Percentiles rank a stretch among this genome's conserved stretches.
These are phyloP conservation scores for Camellia lanceoleosa DNA, from an alignment of 148 eudicot species.

Conservation along the genomic window DNA sequence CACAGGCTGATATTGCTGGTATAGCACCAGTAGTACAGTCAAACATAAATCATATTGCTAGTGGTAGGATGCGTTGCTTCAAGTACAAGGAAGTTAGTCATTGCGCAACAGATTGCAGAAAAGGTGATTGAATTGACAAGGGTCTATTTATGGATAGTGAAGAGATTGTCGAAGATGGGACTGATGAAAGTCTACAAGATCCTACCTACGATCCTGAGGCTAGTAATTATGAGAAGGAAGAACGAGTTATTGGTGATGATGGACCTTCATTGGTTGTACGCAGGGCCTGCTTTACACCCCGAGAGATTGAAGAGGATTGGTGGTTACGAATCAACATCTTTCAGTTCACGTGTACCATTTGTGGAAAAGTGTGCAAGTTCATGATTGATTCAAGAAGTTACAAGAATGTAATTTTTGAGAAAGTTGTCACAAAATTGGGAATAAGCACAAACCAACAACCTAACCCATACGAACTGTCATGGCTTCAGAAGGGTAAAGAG, in stretches of 20 bases:
- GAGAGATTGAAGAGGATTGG: background rate
- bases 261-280: background rate
- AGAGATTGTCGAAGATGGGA: background rate
- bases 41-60: background rate
- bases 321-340: background rate
- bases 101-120: background rate
- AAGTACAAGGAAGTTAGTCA: background rate
- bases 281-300: background rate
- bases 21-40: background rate
- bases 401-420: background rate
- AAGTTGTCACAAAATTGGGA: background rate
- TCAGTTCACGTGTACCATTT: background rate
- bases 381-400: background rate
- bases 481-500: background rate
- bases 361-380: background rate
- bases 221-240: background rate
- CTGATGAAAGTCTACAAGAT: background rate
- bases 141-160: background rate
- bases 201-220: background rate
- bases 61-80: background rate
- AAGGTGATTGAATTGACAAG: background rate
- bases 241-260: background rate
- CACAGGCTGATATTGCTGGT: too few relatives aligned
- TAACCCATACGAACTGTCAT: background rate
- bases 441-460: background rate